These are phyloP conservation scores for Fusarium bactridioides DNA, from an alignment of 2,329 filamentous ascomycete genomes.

Conservation along the genomic window DNA sequence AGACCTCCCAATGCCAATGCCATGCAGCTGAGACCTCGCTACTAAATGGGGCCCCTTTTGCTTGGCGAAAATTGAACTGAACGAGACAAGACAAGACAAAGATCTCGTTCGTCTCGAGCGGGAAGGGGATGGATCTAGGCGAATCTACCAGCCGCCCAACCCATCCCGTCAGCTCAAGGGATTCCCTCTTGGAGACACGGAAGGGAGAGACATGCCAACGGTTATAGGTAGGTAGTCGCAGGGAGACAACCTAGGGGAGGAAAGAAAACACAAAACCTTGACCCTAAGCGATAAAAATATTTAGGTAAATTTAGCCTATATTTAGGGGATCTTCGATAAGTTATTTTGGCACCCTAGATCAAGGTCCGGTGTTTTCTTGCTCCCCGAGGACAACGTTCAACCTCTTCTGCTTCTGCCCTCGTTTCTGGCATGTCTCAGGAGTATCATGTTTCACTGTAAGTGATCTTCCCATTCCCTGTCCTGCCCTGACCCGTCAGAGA, in stretches of 20 bases:
- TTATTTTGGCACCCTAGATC: no score
- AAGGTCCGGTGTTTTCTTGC: no score
- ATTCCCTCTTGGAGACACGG: slow-evolving; percentile 13
- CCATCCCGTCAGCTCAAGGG: background rate
- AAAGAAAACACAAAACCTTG: no score
- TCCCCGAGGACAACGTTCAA: background rate
- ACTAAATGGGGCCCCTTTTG: background rate
- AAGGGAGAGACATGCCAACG: slow-evolving; percentile 35
- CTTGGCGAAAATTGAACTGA: slow-evolving; percentile 3
- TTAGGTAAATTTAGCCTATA: no score
- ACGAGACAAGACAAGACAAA: background rate
- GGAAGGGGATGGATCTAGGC: slow-evolving; percentile 29
- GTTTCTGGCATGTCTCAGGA: slow-evolving; percentile 20
- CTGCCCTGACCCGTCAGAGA: background rate
- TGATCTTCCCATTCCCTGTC: slow-evolving; percentile 18
- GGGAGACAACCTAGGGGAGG: no score
- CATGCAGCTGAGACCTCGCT: slow-evolving; percentile 11
- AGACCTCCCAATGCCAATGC: background rate
- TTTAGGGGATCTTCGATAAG: no score
- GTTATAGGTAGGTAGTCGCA: no score
- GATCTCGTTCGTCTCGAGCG: slow-evolving; percentile 19
- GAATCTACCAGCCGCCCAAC: slow-evolving; percentile 16
- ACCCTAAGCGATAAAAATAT: no score
- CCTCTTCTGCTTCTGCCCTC: background rate
- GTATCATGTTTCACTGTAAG: slow-evolving; percentile 17